phyloP scores from a whole-genome alignment of 495 filamentous ascomycete genomes.

The Aspergillus diversus region DNA sequence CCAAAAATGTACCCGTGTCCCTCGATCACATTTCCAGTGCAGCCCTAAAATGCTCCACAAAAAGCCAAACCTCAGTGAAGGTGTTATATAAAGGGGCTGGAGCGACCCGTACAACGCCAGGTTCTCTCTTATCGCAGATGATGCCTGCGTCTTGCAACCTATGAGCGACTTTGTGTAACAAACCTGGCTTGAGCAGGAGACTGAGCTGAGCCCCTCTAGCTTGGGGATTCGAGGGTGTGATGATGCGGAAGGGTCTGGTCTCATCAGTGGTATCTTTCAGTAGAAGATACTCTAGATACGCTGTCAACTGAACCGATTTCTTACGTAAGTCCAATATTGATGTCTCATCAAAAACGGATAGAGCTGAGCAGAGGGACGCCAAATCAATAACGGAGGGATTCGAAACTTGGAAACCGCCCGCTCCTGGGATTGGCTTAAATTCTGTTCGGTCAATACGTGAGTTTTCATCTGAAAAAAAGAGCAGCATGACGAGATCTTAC shows the following conservation, averaged over 20 bases:
- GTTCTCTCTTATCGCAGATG: conserved; percentile 86
- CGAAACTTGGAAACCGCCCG: conserved; percentile 62
- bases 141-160: conserved; percentile 69
- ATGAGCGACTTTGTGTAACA: conserved; percentile 72
- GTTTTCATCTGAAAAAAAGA: conserved; percentile 2
- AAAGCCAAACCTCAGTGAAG: conserved; percentile 75
- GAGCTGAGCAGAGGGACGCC: conserved; percentile 68
- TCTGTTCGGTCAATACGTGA: conserved; percentile 34
- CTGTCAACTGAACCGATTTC: conserved; percentile 77
- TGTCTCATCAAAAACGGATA: conserved; percentile 78
- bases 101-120: conserved; percentile 94
- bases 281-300: conserved; percentile 76
- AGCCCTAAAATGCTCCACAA: conserved; percentile 59
- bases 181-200: conserved; percentile 64
- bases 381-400: conserved; percentile 65
- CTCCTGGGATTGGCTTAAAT: conserved; percentile 74
- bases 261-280: conserved; percentile 48
- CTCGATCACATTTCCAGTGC: conserved; percentile 28
- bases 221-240: conserved; percentile 73
- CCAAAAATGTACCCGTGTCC: neutral
- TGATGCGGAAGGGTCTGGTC: conserved; percentile 54
- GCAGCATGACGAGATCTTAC: conserved; percentile 32
- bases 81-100: conserved; percentile 89
- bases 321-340: conserved; percentile 68
- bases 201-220: conserved; percentile 90